phyloP scores from a whole-genome alignment of 768 basidiomycete genomes.

The Polyporus arcularius region DNA sequence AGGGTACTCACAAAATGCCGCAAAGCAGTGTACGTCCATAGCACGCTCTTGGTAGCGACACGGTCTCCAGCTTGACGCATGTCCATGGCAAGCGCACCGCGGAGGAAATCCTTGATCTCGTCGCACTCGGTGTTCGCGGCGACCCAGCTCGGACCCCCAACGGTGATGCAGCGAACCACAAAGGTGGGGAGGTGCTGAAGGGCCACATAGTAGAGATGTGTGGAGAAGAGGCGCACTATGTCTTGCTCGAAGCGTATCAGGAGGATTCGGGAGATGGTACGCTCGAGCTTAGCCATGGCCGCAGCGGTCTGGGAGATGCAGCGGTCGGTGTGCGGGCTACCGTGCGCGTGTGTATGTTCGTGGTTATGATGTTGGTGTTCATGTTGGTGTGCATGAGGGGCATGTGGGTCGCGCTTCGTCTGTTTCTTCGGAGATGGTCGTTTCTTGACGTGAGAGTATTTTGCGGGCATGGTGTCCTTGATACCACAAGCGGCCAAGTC shows the following conservation, averaged over 20 bases:
- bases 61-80: constrained; percentile 76
- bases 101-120: constrained; percentile 75
- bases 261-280: constrained; percentile 66
- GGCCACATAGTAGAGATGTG: constrained; percentile 63
- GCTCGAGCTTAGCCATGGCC: constrained; percentile 67
- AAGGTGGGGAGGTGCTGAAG: constrained; percentile 69
- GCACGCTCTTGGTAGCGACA: constrained; percentile 76
- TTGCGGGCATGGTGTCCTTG: constrained; percentile 55
- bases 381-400: constrained; percentile 9
- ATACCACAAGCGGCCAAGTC: neutral
- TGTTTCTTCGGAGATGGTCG: constrained; percentile 49
- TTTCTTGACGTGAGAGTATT: constrained; percentile 78
- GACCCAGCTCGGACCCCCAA: constrained; percentile 68
- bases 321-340: constrained; percentile 54
- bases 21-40: constrained; percentile 79
- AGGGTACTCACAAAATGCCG: constrained; percentile 64
- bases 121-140: constrained; percentile 67
- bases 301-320: constrained; percentile 56
- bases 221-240: constrained; percentile 73
- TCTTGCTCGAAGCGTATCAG: constrained; percentile 74
- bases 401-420: constrained; percentile 6
- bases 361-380: constrained; percentile 34
- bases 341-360: constrained; percentile 35
- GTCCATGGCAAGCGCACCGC: constrained; percentile 72
- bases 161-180: constrained; percentile 61